Evolutionary conservation across 371 early-diverging fungal genomes (phyloP), one percentile per base, ranked within the genome.

Genomic region (Mortierella sp.): DNA sequence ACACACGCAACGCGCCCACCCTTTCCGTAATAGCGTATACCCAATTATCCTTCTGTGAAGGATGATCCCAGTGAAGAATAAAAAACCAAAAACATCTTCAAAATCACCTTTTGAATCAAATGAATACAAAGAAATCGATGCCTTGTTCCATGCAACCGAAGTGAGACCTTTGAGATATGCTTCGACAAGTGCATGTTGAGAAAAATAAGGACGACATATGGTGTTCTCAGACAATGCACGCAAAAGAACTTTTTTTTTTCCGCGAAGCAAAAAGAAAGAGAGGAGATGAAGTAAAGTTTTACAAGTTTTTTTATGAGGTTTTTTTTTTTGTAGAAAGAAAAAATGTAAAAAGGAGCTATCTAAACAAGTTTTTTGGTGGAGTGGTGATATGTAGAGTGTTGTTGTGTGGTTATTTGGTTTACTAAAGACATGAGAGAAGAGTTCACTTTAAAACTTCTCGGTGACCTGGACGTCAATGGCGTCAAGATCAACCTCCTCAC

Each of bases 401-500:
- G 56, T 70, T 8, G 21, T 44, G 27, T 44, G 44, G 71, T 24
- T 46, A 24, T 12, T 27, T 71, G 48, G 32, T 5, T 14, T 14
- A 12, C 4, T 27, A 12, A 27, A 27, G 58, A 56, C 29, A 56
- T 11, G 27, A 60, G 14, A 60, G 12, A 3, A 24, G 29, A 7
- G 16, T 18, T 18, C 12, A 51, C 16, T 4, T 72, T 84, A 77
- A 75, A 86, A 86, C 80, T 82, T 86, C 65, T 86, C 87, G n/a
- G 87, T 86, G 35, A 86, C 77, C 51, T 82, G 72, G 41, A 86
- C 87, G 38, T 86, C 87, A 51, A 86, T 86, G 24, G 87, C 56
- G 32, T 86, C 83, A 60, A 90, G 60, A 49, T 89, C 88, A 41
- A 94, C 95, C 80, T 95, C 94, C 78, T 92, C 90, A 46, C 96